phyloP scores from a whole-genome alignment of 2,329 filamentous ascomycete species.

The Colletotrichum sojae region DNA sequence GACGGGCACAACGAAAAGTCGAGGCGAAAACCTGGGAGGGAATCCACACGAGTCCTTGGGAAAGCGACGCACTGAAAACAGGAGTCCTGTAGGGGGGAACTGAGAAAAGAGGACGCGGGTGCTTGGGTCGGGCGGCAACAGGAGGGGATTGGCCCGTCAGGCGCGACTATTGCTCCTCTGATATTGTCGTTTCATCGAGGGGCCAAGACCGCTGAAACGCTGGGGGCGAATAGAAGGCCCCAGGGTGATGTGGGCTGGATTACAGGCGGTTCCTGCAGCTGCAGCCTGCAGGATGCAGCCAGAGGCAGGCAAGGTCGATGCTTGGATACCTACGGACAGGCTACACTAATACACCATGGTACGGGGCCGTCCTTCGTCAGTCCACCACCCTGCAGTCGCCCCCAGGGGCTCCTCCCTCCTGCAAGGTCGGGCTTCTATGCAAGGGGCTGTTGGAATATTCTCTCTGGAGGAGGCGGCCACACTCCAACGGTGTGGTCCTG shows the following conservation, averaged over 20 bases:
- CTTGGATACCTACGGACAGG: too few relatives aligned
- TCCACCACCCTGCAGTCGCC: not conserved
- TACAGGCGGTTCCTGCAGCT: constrained; percentile 18
- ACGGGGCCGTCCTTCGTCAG: constrained; percentile 14
- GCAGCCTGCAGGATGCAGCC: too few relatives aligned
- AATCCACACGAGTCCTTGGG: constrained; percentile 11
- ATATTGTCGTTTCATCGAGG: constrained; percentile 40
- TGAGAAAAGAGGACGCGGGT: constrained; percentile 21
- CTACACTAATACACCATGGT: too few relatives aligned
- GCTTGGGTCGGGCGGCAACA: constrained; percentile 26
- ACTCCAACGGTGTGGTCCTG: too few relatives aligned
- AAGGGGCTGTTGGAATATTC: too few relatives aligned
- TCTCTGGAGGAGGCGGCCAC: too few relatives aligned
- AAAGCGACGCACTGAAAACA: constrained; percentile 4
- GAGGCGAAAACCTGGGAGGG: not conserved
- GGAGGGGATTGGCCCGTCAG: constrained; percentile 40
- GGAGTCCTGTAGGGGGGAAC: constrained; percentile 13
- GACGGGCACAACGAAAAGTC: constrained; percentile 4
- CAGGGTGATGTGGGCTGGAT: constrained; percentile 30
- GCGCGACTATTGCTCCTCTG: constrained; percentile 34
- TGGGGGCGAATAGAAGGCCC: constrained; percentile 29
- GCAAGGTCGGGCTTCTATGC: too few relatives aligned
- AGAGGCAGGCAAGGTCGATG: too few relatives aligned
- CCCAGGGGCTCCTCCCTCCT: constrained; percentile 5
- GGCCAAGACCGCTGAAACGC: constrained; percentile 40